phyloP scores from a whole-genome alignment of 352 stramenopile species.

The Phytopythium mirpurense region DNA sequence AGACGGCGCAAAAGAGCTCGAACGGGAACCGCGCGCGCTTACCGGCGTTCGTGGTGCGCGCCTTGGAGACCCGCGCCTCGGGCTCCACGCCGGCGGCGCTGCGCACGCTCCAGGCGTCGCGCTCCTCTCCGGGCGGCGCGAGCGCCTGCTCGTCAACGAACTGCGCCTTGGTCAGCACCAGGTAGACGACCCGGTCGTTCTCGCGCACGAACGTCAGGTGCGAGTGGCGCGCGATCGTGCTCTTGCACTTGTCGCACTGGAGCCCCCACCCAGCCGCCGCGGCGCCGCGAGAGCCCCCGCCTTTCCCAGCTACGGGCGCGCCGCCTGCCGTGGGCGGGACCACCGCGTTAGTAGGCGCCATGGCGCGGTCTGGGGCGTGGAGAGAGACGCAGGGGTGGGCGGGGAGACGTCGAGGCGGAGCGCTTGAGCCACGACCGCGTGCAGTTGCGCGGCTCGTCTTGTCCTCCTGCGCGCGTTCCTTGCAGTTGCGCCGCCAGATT shows the following conservation, averaged over 20 bases:
- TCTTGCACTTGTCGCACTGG: conserved; percentile 22
- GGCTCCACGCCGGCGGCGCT: conserved; percentile 23
- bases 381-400: no score
- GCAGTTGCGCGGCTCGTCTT: no score
- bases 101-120: conserved; percentile 27
- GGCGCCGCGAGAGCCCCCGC: background rate
- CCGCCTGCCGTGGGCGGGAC: background rate
- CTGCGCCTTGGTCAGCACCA: conserved; percentile 30
- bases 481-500: background rate
- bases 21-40: conserved; percentile 42
- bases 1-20: conserved; percentile 44
- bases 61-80: conserved; percentile 39
- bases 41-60: conserved; percentile 27
- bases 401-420: no score
- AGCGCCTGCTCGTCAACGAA: conserved; percentile 29
- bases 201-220: conserved; percentile 48
- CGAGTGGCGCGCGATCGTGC: conserved; percentile 22
- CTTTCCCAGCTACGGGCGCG: background rate
- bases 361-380: no score
- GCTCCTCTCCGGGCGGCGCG: conserved; percentile 9
- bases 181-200: conserved; percentile 41
- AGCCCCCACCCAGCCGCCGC: conserved; percentile 19
- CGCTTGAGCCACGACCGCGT: no score
- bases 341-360: background rate
- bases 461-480: no score